These are phyloP conservation scores for Bipolaris bicolor DNA, from an alignment of 2,329 filamentous ascomycete species.

Conservation along the genomic window DNA sequence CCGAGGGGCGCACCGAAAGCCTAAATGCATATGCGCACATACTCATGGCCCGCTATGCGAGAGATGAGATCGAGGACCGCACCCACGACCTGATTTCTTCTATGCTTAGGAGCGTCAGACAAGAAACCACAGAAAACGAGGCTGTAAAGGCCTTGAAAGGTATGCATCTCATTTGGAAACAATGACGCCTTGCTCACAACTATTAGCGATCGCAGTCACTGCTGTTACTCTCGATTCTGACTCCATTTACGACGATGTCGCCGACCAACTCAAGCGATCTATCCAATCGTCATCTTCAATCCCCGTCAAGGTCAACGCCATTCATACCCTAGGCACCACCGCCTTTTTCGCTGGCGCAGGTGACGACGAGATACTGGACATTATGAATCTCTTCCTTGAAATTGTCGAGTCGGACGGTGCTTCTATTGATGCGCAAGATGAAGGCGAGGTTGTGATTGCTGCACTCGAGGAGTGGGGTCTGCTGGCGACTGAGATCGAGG, in stretches of 20 bases:
- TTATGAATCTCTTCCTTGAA: constrained; percentile 77
- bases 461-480: constrained; percentile 81
- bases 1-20: constrained; percentile 70
- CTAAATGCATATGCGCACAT: constrained; percentile 68
- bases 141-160: constrained; percentile 71
- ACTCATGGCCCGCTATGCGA: constrained; percentile 71
- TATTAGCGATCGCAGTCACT: constrained; percentile 68
- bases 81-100: constrained; percentile 67
- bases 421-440: constrained; percentile 73
- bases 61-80: constrained; percentile 65
- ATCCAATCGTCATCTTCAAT: constrained; percentile 71
- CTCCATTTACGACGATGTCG: constrained; percentile 68
- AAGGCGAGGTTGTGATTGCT: constrained; percentile 71
- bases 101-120: constrained; percentile 73
- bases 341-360: constrained; percentile 78
- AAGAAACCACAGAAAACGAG: constrained; percentile 72
- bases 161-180: constrained; percentile 25
- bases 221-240: constrained; percentile 70
- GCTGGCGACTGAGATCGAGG: constrained; percentile 76
- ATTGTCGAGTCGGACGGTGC: constrained; percentile 81
- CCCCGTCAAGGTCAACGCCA: constrained; percentile 69
- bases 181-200: constrained; percentile 21
- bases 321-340: constrained; percentile 75
- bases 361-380: constrained; percentile 69
- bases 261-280: constrained; percentile 63